Evolutionary conservation across 768 basidiomycete genomes (phyloP).

Genomic region (Boletus bicolor): DNA sequence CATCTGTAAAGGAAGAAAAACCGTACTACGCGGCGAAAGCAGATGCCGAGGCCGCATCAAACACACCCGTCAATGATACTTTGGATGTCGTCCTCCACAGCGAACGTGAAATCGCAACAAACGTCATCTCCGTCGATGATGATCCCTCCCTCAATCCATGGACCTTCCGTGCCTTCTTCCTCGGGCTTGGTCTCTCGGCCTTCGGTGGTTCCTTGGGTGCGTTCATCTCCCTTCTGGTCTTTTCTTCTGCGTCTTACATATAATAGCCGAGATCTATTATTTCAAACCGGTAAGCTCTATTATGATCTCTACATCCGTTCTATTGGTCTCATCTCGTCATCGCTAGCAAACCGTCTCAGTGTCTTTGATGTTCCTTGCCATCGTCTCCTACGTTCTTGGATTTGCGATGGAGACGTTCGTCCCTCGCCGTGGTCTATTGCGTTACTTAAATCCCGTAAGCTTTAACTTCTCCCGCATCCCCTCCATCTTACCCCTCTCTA

Average conservation of each 20-base stretch:
- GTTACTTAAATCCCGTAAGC: constrained; percentile 48
- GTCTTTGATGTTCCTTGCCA: constrained; percentile 52
- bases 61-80: constrained; percentile 2
- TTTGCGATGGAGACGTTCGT: constrained; percentile 44
- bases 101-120: constrained; percentile 47
- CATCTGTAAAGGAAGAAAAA: constrained; percentile 7
- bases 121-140: constrained; percentile 41
- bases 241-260: neutral
- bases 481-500: constrained; percentile 18
- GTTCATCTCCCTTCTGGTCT: neutral
- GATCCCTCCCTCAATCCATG: constrained; percentile 28
- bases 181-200: constrained; percentile 52
- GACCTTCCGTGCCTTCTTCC: constrained; percentile 47
- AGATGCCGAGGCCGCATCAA: constrained; percentile 32
- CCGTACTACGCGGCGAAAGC: constrained; percentile 22
- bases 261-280: constrained; percentile 54
- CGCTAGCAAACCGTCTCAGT: constrained; percentile 49
- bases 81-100: constrained; percentile 31
- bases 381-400: constrained; percentile 51
- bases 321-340: neutral
- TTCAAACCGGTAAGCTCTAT: constrained; percentile 47
- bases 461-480: neutral
- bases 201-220: constrained; percentile 49
- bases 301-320: neutral
- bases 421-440: constrained; percentile 43